Evolutionary conservation across 2,329 filamentous ascomycete species (phyloP).

Genomic region (Pseudogymnoascus verrucosus): DNA sequence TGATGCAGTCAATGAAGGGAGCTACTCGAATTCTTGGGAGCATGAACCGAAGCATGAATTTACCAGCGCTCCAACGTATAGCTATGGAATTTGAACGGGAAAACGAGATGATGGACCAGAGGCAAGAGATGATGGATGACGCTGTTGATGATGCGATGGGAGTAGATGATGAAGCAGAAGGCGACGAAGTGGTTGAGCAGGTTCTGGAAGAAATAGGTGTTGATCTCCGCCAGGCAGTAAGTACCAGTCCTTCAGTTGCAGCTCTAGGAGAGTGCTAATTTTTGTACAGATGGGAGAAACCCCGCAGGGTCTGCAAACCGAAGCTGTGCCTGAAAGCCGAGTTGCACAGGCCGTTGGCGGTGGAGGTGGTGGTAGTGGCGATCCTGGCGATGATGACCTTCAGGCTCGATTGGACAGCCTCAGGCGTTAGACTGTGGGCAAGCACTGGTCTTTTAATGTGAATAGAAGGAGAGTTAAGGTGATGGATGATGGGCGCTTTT

Average conservation of each 20-base stretch:
- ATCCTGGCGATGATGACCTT: constrained; percentile 74
- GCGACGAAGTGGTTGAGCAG: constrained; percentile 94
- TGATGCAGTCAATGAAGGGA: constrained; percentile 99
- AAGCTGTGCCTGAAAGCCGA: constrained; percentile 62
- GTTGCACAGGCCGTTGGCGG: constrained; percentile 78
- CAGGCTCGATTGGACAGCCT: constrained; percentile 89
- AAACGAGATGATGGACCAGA: constrained; percentile 98
- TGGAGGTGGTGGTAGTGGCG: constrained; percentile 45
- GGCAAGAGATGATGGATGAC: constrained; percentile 99
- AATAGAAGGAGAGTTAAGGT: background rate
- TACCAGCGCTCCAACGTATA: constrained; percentile 89
- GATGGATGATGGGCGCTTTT: background rate
- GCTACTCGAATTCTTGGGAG: constrained; percentile 85
- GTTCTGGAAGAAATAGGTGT: constrained; percentile 95
- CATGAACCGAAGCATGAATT: constrained; percentile 98
- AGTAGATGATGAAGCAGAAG: constrained; percentile 82
- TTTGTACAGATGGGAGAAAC: constrained; percentile 74
- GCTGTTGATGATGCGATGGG: constrained; percentile 96
- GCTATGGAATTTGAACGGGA: constrained; percentile 99
- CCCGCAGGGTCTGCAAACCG: constrained; percentile 72
- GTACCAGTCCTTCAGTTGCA: constrained; percentile 30
- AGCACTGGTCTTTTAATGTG: background rate
- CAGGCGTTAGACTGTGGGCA: constrained; percentile 15
- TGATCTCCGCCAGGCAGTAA: constrained; percentile 80
- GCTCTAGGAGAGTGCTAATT: background rate